Conservation (phyloP, 2,329 filamentous ascomycete genomes). For the Ambrosiella cleistominuta region DNA sequence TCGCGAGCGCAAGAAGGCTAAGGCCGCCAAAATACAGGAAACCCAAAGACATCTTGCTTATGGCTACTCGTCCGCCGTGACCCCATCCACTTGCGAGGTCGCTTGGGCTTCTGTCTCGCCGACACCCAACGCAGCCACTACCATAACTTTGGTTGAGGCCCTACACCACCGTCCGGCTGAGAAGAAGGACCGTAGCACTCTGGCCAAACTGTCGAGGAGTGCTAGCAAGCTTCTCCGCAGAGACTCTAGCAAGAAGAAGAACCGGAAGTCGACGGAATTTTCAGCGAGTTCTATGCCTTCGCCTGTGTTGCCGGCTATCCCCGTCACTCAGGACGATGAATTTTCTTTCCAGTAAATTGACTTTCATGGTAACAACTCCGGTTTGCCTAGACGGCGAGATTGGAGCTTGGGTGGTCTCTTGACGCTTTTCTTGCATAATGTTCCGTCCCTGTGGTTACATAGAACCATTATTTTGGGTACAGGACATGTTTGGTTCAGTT, state of each 20-base stretch:
- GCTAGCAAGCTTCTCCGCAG: constrained; percentile 10
- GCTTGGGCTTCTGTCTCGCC: neutral
- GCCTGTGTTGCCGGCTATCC: constrained; percentile 9
- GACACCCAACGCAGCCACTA: neutral
- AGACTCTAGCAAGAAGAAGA: constrained; percentile 5
- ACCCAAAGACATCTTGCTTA: constrained; percentile 8
- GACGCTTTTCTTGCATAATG: too few relatives aligned
- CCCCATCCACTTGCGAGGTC: neutral
- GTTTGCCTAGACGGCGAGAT: neutral
- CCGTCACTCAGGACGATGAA: constrained; percentile 5
- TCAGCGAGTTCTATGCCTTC: constrained; percentile 1
- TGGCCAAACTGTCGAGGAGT: constrained; percentile 3
- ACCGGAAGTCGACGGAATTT: neutral
- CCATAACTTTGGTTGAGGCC: constrained; percentile 7
- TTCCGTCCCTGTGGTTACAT: neutral
- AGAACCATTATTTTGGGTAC: neutral
- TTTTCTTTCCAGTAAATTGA: neutral
- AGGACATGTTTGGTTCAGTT: too few relatives aligned
- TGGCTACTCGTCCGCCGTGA: neutral
- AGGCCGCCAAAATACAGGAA: constrained; percentile 6
- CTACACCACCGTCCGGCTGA: neutral
- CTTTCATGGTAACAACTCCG: neutral
- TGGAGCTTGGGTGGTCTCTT: neutral
- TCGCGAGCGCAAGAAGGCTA: constrained; percentile 8
- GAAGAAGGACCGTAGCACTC: constrained; percentile 5